These are phyloP conservation scores for Elaeis guineensis DNA, from an alignment of 176 grass and related monocot genomes.

Conservation along the genomic window DNA sequence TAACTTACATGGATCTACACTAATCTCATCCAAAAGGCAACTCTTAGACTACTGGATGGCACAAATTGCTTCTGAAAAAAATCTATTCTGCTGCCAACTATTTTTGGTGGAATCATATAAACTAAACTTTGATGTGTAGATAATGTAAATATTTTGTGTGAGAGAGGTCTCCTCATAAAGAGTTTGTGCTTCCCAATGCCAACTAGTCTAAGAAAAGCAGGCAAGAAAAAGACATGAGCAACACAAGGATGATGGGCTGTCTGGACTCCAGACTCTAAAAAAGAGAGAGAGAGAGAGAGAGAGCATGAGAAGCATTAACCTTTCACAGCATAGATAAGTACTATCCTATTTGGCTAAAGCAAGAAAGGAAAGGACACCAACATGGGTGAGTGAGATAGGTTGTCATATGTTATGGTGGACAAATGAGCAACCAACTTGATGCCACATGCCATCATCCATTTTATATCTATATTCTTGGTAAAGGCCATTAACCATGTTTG, in stretches of 20 bases:
- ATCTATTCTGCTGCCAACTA: too few relatives aligned
- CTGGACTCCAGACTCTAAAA: background rate
- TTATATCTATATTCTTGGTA: background rate
- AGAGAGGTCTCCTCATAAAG: background rate
- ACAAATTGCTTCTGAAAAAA: too few relatives aligned
- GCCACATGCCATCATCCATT: constrained; percentile 9
- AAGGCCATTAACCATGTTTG: constrained; percentile 4
- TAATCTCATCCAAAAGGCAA: too few relatives aligned
- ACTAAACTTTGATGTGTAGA: background rate
- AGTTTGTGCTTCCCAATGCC: constrained; percentile 5
- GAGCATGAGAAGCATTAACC: background rate
- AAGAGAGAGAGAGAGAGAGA: background rate
- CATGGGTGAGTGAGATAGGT: constrained; percentile 5
- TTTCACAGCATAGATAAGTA: constrained; percentile 2
- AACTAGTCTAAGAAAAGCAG: constrained; percentile 1
- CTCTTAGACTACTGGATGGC: too few relatives aligned
- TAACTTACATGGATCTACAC: too few relatives aligned
- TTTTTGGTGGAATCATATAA: too few relatives aligned
- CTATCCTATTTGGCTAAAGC: background rate
- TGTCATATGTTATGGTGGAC: constrained; percentile 3
- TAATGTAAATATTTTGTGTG: background rate
- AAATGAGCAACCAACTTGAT: constrained; percentile 4
- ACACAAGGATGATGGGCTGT: constrained; percentile 7
- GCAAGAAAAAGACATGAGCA: constrained; percentile 10
- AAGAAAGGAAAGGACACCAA: constrained; percentile 5